phyloP scores from a whole-genome alignment of 192 early-diverging fungal genomes.

The Lunasporangiospora selenospora region DNA sequence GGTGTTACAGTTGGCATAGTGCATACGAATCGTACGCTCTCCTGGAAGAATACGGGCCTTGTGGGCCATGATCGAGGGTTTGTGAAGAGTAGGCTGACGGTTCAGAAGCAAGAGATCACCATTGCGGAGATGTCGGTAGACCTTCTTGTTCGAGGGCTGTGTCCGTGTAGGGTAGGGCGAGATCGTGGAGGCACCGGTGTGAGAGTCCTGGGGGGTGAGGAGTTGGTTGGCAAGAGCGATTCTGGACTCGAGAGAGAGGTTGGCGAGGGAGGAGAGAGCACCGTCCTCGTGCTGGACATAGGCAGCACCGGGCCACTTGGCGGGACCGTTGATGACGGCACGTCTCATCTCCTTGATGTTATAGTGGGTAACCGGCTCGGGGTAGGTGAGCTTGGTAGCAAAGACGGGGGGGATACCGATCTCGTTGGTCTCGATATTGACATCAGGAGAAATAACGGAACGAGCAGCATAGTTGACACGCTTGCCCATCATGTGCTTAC shows the following conservation, averaged over 20 bases:
- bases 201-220: slow-evolving; percentile 71
- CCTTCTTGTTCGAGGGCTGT: slow-evolving; percentile 91
- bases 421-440: slow-evolving; percentile 97
- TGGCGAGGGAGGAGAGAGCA: slow-evolving; percentile 79
- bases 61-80: slow-evolving; percentile 99
- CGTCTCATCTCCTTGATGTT: slow-evolving; percentile 91
- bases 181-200: slow-evolving; percentile 46
- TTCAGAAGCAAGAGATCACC: slow-evolving; percentile 98
- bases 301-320: slow-evolving; percentile 96
- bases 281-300: slow-evolving; percentile 97
- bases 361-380: slow-evolving; percentile 96
- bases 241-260: slow-evolving; percentile 84
- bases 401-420: slow-evolving; percentile 98
- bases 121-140: slow-evolving; percentile 93
- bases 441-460: slow-evolving; percentile 97
- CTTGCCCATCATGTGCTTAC: slow-evolving; percentile 99
- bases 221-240: slow-evolving; percentile 97
- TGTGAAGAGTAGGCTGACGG: slow-evolving; percentile 99
- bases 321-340: slow-evolving; percentile 95
- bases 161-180: slow-evolving; percentile 68
- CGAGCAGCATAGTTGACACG: slow-evolving; percentile 99
- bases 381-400: slow-evolving; percentile 94
- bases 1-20: slow-evolving; percentile 95
- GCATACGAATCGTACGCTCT: slow-evolving; percentile 99
- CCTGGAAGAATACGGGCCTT: slow-evolving; percentile 93